Evolutionary conservation across 2,329 filamentous ascomycete species (phyloP).

Genomic region (Ceratocystis papillata): DNA sequence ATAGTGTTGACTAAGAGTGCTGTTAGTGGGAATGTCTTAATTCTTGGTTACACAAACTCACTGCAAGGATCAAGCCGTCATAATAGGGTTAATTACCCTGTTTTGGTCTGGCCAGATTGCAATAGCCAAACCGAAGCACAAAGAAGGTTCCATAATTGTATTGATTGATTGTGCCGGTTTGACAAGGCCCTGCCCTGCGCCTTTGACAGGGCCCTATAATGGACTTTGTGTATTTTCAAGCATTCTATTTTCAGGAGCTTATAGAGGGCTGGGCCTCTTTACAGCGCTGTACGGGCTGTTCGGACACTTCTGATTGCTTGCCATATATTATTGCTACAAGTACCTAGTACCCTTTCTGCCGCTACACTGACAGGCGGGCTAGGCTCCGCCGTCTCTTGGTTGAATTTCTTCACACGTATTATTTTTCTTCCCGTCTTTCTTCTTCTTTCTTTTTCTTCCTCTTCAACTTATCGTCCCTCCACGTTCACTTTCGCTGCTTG

Average conservation of each 20-base stretch:
- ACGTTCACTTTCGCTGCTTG: not conserved
- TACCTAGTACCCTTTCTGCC: too few species aligned
- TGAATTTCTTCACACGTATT: not conserved
- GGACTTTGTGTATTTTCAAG: too few species aligned
- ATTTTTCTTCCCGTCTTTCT: not conserved
- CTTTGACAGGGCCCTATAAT: not conserved
- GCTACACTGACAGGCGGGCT: too few species aligned
- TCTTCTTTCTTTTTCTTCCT: not conserved
- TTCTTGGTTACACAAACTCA: not conserved
- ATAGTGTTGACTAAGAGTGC: not conserved
- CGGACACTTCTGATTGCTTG: not conserved
- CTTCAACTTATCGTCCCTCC: not conserved
- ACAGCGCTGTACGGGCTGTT: not conserved
- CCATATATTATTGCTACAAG: too few species aligned
- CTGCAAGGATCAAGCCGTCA: not conserved
- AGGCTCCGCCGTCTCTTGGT: not conserved
- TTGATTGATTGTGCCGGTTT: not conserved
- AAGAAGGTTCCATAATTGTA: not conserved
- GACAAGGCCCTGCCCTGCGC: not conserved
- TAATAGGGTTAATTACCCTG: not conserved
- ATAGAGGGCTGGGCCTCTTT: not conserved
- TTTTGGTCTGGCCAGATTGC: slow-evolving; percentile 8
- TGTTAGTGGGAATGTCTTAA: not conserved
- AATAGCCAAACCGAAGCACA: slow-evolving; percentile 2
- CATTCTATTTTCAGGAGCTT: not conserved